Percentiles rank a stretch among this genome's conserved stretches.
phyloP scores from a whole-genome alignment of 768 basidiomycete genomes.

The Zangia roseola region DNA sequence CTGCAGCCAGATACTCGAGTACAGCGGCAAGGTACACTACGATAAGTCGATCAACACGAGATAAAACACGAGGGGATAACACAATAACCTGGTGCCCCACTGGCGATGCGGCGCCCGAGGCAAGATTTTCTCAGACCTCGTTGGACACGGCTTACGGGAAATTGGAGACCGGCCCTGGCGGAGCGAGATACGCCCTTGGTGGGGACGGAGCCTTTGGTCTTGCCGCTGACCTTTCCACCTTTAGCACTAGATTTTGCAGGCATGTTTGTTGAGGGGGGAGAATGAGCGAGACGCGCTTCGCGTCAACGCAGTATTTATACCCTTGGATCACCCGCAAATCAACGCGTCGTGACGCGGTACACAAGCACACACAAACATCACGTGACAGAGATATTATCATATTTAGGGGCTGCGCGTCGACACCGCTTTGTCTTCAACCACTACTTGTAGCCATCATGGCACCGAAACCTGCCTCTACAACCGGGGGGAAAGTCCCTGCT shows the following conservation, averaged over 20 bases:
- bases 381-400: conserved; percentile 31
- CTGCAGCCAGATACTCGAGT: conserved; percentile 89
- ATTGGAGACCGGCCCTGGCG: conserved; percentile 75
- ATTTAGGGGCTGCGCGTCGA: conserved; percentile 32
- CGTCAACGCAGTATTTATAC: conserved; percentile 24
- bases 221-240: conserved; percentile 48
- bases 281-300: background rate
- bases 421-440: conserved; percentile 9
- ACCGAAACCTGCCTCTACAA: conserved; percentile 66
- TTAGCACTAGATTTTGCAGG: conserved; percentile 30
- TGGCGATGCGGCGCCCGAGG: conserved; percentile 85
- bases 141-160: conserved; percentile 91
- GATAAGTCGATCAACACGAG: background rate
- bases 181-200: conserved; percentile 66
- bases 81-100: conserved; percentile 72
- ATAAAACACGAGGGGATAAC: conserved; percentile 2
- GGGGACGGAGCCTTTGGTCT: conserved; percentile 44
- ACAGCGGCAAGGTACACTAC: conserved; percentile 90
- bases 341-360: conserved; percentile 41
- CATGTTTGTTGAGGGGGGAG: conserved; percentile 15
- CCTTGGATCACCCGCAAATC: conserved; percentile 11
- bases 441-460: conserved; percentile 36
- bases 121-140: conserved; percentile 85
- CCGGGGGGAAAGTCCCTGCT: conserved; percentile 68
- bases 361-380: conserved; percentile 33